phyloP scores from a whole-genome alignment of 2,329 filamentous ascomycete species.

The Sporothrix curviconia region DNA sequence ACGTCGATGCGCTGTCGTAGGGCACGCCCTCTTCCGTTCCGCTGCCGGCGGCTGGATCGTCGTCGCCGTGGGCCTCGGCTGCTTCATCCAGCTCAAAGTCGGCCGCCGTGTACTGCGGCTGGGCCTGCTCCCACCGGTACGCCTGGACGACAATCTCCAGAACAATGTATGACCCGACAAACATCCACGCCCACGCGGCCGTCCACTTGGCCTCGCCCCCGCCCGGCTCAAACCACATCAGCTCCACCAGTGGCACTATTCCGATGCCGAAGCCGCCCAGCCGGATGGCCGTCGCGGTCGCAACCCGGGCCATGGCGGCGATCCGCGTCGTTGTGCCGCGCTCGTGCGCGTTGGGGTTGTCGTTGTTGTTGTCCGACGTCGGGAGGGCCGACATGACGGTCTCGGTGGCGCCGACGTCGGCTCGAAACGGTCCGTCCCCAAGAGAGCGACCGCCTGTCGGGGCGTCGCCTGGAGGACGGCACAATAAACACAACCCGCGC shows the following conservation, averaged over 20 bases:
- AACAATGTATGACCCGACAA: not conserved
- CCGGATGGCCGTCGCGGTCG: not conserved
- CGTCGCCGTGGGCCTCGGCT: not conserved
- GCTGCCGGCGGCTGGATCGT: not conserved
- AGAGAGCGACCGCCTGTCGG: not conserved
- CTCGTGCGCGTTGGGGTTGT: not conserved
- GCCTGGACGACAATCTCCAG: not conserved
- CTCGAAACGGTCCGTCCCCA: slow-evolving; percentile 1
- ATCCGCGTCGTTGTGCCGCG: not conserved
- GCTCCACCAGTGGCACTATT: not conserved
- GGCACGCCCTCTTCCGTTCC: not conserved
- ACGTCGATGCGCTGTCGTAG: not conserved
- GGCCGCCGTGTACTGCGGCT: slow-evolving; percentile 3
- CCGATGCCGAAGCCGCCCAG: not conserved
- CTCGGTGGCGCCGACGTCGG: not conserved
- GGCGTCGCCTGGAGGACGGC: not conserved
- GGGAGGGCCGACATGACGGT: not conserved
- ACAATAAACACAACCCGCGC: slow-evolving; percentile 9
- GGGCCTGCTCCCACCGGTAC: not conserved
- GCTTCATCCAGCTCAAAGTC: slow-evolving; percentile 12
- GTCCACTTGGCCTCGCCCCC: slow-evolving; percentile 10
- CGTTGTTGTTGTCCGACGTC: not conserved
- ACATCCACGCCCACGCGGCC: slow-evolving; percentile 11
- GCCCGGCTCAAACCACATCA: not conserved
- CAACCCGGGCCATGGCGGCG: not conserved